A percentile compares a stretch with the other conserved stretches of the same genome.
These are phyloP conservation scores for Solanum hybrid DNA, from an alignment of 305 asterid genomes.

Conservation along the genomic window DNA sequence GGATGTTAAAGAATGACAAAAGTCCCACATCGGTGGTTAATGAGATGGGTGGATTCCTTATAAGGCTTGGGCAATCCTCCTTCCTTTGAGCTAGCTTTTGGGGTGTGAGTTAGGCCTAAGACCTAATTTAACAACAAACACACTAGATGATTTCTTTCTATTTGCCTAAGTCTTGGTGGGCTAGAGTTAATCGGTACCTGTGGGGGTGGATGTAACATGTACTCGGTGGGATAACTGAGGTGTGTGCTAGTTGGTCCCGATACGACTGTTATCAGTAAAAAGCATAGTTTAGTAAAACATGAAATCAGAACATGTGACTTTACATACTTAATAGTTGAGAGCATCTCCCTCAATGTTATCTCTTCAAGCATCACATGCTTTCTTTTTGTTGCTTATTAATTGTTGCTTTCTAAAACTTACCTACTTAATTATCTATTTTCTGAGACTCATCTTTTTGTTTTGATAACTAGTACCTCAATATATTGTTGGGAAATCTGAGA, in stretches of 20 bases:
- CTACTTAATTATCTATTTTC: neutral
- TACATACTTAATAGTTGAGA: neutral
- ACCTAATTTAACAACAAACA: too few species aligned
- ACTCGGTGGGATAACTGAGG: neutral
- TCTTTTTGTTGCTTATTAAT: neutral
- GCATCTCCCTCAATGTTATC: neutral
- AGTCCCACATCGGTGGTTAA: too few species aligned
- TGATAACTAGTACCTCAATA: constrained; percentile 52
- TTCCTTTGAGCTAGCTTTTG: too few species aligned
- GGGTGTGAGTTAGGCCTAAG: too few species aligned
- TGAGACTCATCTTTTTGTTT: constrained; percentile 3
- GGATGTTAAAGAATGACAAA: too few species aligned
- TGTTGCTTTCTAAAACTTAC: neutral
- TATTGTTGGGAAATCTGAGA: constrained; percentile 55
- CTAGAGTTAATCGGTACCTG: neutral
- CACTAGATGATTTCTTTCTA: neutral
- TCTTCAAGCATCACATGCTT: neutral
- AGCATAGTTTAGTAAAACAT: neutral
- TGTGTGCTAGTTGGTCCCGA: neutral
- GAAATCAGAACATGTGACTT: neutral
- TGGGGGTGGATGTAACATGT: neutral
- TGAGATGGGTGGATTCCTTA: too few species aligned
- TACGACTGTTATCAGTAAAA: neutral
- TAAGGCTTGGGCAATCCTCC: too few species aligned
- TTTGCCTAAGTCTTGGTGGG: neutral